These are phyloP conservation scores for Capsella rubella DNA, from an alignment of 441 rosid species.

Conservation along the genomic window DNA sequence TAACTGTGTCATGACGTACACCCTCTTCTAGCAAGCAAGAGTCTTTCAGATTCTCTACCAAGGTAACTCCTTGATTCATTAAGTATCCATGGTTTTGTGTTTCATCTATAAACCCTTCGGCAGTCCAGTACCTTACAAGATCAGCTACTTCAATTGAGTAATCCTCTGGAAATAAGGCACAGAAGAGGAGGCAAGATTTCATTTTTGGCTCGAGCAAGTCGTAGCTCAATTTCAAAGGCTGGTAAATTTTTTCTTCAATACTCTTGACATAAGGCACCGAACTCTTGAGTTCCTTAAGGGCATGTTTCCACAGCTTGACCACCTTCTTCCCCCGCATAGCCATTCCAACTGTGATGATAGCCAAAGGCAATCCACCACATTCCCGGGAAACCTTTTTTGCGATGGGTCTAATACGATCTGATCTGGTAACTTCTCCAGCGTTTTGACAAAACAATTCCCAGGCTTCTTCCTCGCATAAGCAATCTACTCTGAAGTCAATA, in stretches of 20 bases:
- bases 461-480: constrained; percentile 47
- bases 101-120: constrained; percentile 48
- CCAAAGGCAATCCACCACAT: constrained; percentile 55
- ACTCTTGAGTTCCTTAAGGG: constrained; percentile 41
- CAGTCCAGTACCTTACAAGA: constrained; percentile 47
- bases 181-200: constrained; percentile 53
- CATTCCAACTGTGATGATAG: constrained; percentile 46
- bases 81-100: constrained; percentile 31
- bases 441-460: constrained; percentile 47
- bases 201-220: constrained; percentile 39
- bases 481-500: constrained; percentile 44
- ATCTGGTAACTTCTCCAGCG: constrained; percentile 47
- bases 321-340: constrained; percentile 48
- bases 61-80: constrained; percentile 40
- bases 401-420: constrained; percentile 41
- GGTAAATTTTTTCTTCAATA: constrained; percentile 48
- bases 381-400: constrained; percentile 41
- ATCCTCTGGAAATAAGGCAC: constrained; percentile 54
- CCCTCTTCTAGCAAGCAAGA: constrained; percentile 50
- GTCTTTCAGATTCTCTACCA: constrained; percentile 52
- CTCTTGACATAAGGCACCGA: constrained; percentile 45
- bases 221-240: constrained; percentile 52
- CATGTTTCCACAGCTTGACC: constrained; percentile 47
- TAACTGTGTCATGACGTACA: constrained; percentile 37
- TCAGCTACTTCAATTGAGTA: constrained; percentile 46